phyloP scores from a whole-genome alignment of 2,329 filamentous ascomycete genomes.

The Venturia carpophila region DNA sequence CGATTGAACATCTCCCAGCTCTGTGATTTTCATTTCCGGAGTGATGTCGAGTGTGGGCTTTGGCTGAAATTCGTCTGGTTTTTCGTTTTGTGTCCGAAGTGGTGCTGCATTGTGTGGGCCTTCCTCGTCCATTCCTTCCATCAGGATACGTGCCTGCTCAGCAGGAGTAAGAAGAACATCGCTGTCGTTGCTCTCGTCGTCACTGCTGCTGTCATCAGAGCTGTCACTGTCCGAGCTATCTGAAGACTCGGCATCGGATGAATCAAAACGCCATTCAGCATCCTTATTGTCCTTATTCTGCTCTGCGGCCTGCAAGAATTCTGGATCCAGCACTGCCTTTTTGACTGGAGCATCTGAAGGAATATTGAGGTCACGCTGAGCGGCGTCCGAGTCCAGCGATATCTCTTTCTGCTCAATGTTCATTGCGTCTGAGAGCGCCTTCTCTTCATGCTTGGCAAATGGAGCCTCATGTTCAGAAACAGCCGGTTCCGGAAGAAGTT shows the following conservation, averaged over 20 bases:
- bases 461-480: background rate
- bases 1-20: slow-evolving; percentile 66
- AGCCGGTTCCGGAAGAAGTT: background rate
- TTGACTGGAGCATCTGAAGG: background rate
- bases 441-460: background rate
- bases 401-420: slow-evolving; percentile 20
- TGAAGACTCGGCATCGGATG: slow-evolving; percentile 25
- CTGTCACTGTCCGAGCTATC: slow-evolving; percentile 20
- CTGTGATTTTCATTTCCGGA: slow-evolving; percentile 65
- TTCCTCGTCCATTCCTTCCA: slow-evolving; percentile 58
- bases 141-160: slow-evolving; percentile 75
- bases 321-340: slow-evolving; percentile 26
- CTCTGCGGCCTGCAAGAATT: slow-evolving; percentile 39
- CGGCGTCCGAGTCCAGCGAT: background rate
- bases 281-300: slow-evolving; percentile 44
- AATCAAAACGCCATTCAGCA: slow-evolving; percentile 73
- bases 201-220: slow-evolving; percentile 22
- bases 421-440: background rate
- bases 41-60: slow-evolving; percentile 76
- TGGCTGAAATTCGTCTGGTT: slow-evolving; percentile 38
- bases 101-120: slow-evolving; percentile 54
- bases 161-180: slow-evolving; percentile 71
- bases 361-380: too few species aligned
- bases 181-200: slow-evolving; percentile 38
- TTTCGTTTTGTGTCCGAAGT: slow-evolving; percentile 77